Base-by-base conservation (phyloP, 805 yeast species). In the Cyberlindnera bimundalis region DNA sequence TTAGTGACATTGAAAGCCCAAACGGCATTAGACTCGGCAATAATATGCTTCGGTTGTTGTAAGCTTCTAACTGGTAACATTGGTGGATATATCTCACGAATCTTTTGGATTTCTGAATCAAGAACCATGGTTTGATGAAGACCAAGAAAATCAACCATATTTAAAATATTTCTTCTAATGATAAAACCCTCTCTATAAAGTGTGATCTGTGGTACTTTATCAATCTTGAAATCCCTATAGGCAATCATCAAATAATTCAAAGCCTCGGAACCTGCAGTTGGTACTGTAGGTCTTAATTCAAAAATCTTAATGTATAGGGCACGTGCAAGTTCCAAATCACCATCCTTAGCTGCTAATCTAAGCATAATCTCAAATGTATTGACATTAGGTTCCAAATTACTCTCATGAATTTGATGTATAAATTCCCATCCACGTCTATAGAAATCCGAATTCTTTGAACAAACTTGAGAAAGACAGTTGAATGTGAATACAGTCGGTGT, bases 11-110 rank as follows among this genome's bases (percentile, higher is more conserved):
- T 64, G 51, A 71, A 79, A 2, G 73, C 71, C 80, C 95, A 77
- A 6, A 91, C 43, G 0, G 97, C 97, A 44, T 78, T 71, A 0
- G 91, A 78, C 61, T 91, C 98, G 0, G 82, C 79, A 31, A 84
- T 40, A 1, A 86, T 62, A 46, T 78, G 72, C 17, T 66, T 55
- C 12, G 58, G 46, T 3, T 65, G 46, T 2, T 52, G 51, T 8
- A 84, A 56, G 8, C 67, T 66, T 1, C 67, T 51, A 1, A 77
- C 55, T 1, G 96, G 90, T 30, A 91, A 64, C 42, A 91, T 76
- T 3, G 97, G 97, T 3, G 88, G 76, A 12, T 45, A 45, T 9
- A 40, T 42, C 9, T 48, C 47, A 18, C 52, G 50, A 12, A 41
- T 41, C 23, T 45, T 53, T 16, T 43, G 45, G 7, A 51, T 37